These are phyloP conservation scores for Phaseolus coccineus DNA, from an alignment of 331 rosid genomes.

Conservation along the genomic window DNA sequence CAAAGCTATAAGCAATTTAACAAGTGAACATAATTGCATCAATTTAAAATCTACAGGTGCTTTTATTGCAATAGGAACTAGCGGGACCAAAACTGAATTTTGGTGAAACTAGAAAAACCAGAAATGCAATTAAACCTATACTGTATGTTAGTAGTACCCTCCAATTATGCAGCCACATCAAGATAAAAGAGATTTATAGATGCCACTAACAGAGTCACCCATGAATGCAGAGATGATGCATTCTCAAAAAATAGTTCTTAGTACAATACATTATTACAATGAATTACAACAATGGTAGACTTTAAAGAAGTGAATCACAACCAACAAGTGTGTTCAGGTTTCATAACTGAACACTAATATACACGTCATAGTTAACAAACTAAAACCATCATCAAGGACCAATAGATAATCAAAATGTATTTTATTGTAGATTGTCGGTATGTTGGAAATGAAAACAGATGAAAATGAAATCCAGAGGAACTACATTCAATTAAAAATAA, in stretches of 20 bases:
- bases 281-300: not conserved
- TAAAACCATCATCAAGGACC: not conserved
- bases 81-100: slow-evolving; percentile 18
- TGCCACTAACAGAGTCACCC: slow-evolving; percentile 17
- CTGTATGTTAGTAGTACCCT: slow-evolving; percentile 9
- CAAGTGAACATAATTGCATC: slow-evolving; percentile 16
- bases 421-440: not conserved
- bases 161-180: not conserved
- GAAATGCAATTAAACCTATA: slow-evolving; percentile 1
- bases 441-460: not conserved
- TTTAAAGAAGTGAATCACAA: slow-evolving; percentile 26
- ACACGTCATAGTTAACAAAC: not conserved
- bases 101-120: slow-evolving; percentile 25
- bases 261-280: not conserved
- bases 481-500: slow-evolving; percentile 5
- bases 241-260: not conserved
- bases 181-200: slow-evolving; percentile 26
- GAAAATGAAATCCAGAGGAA: not conserved
- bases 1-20: slow-evolving; percentile 6
- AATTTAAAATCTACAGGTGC: slow-evolving; percentile 22
- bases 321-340: not conserved
- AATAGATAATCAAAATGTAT: slow-evolving; percentile 12
- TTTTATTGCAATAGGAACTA: slow-evolving; percentile 10
- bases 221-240: not conserved
- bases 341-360: slow-evolving; percentile 7